Percentiles rank a stretch among this genome's conserved stretches.
phyloP scores from a whole-genome alignment of 208 protist species.

The Acanthamoeba triangularis region DNA sequence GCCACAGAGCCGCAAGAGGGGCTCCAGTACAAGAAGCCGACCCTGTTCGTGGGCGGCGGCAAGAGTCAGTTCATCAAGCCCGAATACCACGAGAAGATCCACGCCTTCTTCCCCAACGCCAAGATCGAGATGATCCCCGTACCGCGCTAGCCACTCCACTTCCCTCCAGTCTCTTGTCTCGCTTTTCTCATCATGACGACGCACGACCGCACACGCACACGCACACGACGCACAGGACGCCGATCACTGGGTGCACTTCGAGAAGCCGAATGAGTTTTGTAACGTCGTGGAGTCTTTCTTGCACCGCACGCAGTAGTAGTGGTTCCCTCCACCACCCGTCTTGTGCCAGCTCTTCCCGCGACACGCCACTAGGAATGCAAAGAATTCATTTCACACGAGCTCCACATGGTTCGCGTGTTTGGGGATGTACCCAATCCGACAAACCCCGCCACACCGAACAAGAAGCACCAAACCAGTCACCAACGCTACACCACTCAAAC shows the following conservation, averaged over 20 bases:
- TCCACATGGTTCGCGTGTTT: too few relatives aligned
- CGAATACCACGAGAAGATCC: constrained; percentile 12
- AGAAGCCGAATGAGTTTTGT: constrained; percentile 60
- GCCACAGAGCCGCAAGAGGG: constrained; percentile 16
- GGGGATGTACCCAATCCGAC: too few relatives aligned
- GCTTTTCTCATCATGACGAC: too few relatives aligned
- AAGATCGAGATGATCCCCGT: constrained; percentile 67
- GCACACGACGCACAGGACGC: not conserved
- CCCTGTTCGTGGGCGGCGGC: constrained; percentile 57
- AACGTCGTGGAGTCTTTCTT: constrained; percentile 11
- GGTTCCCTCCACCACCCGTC: too few relatives aligned
- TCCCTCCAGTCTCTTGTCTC: not conserved
- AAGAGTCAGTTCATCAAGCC: constrained; percentile 58
- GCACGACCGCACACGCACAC: too few relatives aligned
- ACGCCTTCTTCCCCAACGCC: constrained; percentile 68
- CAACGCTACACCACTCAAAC: too few relatives aligned
- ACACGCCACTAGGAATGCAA: too few relatives aligned
- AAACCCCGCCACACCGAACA: too few relatives aligned
- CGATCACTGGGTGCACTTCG: constrained; percentile 74
- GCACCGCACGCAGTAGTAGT: not conserved
- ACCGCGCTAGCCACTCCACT: not conserved
- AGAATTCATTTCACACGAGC: too few relatives aligned
- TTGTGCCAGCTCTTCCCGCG: too few relatives aligned
- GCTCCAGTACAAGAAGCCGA: constrained; percentile 50
- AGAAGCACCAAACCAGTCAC: too few relatives aligned